Evolutionary conservation across 768 basidiomycete species (phyloP).

Genomic region (Pulveroboletus frians): DNA sequence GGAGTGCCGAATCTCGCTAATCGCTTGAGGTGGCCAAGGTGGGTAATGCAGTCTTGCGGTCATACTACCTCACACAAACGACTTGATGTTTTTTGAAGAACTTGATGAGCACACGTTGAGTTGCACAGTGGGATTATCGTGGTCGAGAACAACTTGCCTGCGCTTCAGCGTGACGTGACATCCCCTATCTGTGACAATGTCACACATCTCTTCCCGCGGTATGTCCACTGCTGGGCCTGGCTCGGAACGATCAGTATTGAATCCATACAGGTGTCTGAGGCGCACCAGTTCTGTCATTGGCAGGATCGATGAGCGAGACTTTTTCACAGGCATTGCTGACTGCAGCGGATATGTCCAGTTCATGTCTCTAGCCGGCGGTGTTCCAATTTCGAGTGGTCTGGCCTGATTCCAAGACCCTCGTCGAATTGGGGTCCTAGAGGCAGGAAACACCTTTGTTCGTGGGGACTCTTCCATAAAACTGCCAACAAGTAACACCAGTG

Average conservation of each 20-base stretch:
- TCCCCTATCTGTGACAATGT: conserved; percentile 27
- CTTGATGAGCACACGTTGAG: conserved; percentile 30
- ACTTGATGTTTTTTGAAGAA: conserved; percentile 18
- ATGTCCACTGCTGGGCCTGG: background rate
- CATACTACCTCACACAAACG: conserved; percentile 27
- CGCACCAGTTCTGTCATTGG: conserved; percentile 2
- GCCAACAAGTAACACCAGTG: background rate
- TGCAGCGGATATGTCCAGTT: background rate
- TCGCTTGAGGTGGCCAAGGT: conserved; percentile 5
- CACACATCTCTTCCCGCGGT: conserved; percentile 16
- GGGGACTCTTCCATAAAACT: background rate
- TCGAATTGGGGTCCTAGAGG: background rate
- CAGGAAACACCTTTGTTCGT: conserved; percentile 4
- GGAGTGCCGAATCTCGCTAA: background rate
- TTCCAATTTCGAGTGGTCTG: conserved; percentile 12
- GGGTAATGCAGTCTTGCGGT: conserved; percentile 12
- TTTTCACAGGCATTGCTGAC: background rate
- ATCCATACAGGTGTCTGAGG: background rate
- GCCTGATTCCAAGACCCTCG: background rate
- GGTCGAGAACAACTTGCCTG: conserved; percentile 31
- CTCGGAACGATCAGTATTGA: background rate
- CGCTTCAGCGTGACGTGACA: conserved; percentile 26
- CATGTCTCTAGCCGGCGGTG: conserved; percentile 4
- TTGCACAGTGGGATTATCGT: conserved; percentile 21
- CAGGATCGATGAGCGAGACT: background rate